Evolutionary conservation across 495 filamentous ascomycete genomes (phyloP), one percentile per base, ranked within the genome.

Genomic region (Tuber calosporum): DNA sequence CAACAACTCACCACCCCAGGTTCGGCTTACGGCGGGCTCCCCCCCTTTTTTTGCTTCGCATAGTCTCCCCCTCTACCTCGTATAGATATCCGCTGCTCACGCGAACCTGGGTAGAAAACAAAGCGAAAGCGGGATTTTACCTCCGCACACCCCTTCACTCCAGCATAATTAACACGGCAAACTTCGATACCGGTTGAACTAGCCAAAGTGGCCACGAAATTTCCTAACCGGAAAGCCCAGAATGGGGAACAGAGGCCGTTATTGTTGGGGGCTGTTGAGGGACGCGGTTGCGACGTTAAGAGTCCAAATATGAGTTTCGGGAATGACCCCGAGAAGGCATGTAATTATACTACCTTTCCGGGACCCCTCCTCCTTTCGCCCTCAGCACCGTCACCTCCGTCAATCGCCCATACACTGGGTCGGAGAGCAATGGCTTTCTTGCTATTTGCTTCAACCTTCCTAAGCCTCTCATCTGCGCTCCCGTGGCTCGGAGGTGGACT

Each of bases 301-400:
- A n/a, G n/a, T 17, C 20, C 39, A 39, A 26, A 67, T 26, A 22
- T 71, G 48, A 42, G 11, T 40, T 30, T 41, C 67, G 39, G 68
- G 9, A 15, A 22, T 45, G 70, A 70, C 30, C 70, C 70, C 7
- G 74, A 73, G 67, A 78, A 78, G 45, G 76, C 42, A 30, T 78
- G 70, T 77, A 77, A 70, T 71, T 74, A 77, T 71, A 37, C n/a
- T 37, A 74, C 76, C 43, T 77, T 77, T 38, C 75, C 74, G 66
- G 30, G 36, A 30, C 53, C 53, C 30, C 34, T 11, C 30, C 66
- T 26, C 39, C 72, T 30, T 71, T 40, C n/a, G 67, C 58, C 70
- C 4, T 62, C 62, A 48, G 19, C 71, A 22, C 43, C 67, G 38
- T 38, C 19, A 48, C 30, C 38, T 66, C 41, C 68, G 43, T 67